phyloP scores from a whole-genome alignment of 192 early-diverging fungal genomes.

The Haplosporangium gracile region DNA sequence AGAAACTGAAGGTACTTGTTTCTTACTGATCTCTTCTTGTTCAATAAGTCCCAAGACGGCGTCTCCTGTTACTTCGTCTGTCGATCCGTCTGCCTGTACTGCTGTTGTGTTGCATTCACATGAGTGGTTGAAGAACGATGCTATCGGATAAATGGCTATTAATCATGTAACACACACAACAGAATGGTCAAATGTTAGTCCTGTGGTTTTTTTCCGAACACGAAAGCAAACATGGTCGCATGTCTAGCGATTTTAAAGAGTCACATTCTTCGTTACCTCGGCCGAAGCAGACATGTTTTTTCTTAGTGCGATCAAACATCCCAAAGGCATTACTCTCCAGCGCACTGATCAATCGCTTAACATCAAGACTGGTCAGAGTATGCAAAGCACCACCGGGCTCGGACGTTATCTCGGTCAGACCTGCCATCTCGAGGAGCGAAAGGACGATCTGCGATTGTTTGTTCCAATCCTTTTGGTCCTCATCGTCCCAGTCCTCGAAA shows the following conservation, averaged over 20 bases:
- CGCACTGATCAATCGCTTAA: conserved; percentile 69
- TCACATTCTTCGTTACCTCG: conserved; percentile 43
- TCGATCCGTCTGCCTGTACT: conserved; percentile 42
- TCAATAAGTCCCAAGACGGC: conserved; percentile 24
- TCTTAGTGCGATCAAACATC: conserved; percentile 62
- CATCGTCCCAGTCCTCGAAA: conserved; percentile 70
- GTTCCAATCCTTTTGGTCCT: conserved; percentile 70
- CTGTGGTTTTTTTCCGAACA: background rate
- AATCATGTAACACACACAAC: conserved; percentile 38
- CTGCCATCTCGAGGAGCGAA: conserved; percentile 58
- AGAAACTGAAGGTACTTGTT: background rate
- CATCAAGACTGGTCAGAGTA: conserved; percentile 31
- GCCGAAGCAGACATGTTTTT: conserved; percentile 56
- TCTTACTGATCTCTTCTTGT: background rate
- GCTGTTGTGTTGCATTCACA: conserved; percentile 67
- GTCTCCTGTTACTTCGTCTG: conserved; percentile 13
- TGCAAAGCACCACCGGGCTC: conserved; percentile 19
- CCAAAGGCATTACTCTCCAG: conserved; percentile 83
- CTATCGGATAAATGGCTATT: conserved; percentile 72
- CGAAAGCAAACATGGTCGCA: background rate
- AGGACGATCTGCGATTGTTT: conserved; percentile 62
- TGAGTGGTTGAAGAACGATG: conserved; percentile 78
- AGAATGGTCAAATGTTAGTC: background rate
- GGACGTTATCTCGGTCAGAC: conserved; percentile 48
- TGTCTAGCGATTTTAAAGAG: background rate